Evolutionary conservation across 768 basidiomycete species (phyloP).

Genomic region (Amyloporia xantha): DNA sequence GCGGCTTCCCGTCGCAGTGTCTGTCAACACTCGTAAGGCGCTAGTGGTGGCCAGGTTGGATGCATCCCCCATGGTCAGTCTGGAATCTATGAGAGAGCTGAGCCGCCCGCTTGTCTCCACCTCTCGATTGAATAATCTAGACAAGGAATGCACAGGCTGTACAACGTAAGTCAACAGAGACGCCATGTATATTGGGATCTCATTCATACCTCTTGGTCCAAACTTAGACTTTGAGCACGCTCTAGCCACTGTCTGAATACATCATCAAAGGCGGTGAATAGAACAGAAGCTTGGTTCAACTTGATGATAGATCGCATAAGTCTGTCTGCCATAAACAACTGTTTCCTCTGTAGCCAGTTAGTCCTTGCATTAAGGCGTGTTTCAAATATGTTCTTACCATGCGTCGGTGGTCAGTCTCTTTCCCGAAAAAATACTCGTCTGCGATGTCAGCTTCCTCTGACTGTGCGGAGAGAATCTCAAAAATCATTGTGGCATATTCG

Average conservation of each 20-base stretch:
- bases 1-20: constrained; percentile 34
- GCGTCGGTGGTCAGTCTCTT: constrained; percentile 5
- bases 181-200: neutral
- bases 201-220: constrained; percentile 37
- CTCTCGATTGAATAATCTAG: constrained; percentile 52
- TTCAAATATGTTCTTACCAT: too few relatives aligned
- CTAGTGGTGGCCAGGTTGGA: constrained; percentile 30
- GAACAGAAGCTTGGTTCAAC: constrained; percentile 43
- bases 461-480: constrained; percentile 44
- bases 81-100: constrained; percentile 30
- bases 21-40: constrained; percentile 48
- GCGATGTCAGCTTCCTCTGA: constrained; percentile 25
- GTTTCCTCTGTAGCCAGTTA: constrained; percentile 1
- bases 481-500: constrained; percentile 47
- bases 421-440: constrained; percentile 14
- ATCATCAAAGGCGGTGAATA: constrained; percentile 52
- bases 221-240: constrained; percentile 28
- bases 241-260: constrained; percentile 58
- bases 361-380: too few relatives aligned
- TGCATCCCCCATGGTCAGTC: constrained; percentile 24
- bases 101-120: constrained; percentile 35
- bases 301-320: constrained; percentile 46
- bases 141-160: constrained; percentile 48
- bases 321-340: constrained; percentile 15
- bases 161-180: neutral